A percentile compares a stretch with the other conserved stretches of the same genome.
These are phyloP conservation scores for Irpex sp. DNA, from an alignment of 1,284 basidiomycete genomes.

Conservation along the genomic window DNA sequence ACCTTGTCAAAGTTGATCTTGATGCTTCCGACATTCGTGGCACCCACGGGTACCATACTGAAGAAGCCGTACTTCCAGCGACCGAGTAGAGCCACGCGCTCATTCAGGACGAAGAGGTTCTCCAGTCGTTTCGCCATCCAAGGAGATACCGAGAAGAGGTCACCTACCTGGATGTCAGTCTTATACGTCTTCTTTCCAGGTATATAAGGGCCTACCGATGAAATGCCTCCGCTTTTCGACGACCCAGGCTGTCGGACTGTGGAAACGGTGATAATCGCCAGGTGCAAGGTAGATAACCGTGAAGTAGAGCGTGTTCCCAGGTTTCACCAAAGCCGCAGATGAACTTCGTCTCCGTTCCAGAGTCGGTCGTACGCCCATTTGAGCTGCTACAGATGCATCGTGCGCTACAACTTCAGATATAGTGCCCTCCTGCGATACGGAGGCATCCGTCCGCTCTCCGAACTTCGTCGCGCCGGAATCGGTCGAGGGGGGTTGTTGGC, in stretches of 20 bases:
- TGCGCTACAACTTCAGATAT: slow-evolving; percentile 56
- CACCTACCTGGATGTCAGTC: slow-evolving; percentile 44
- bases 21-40: slow-evolving; percentile 97
- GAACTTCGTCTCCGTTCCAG: slow-evolving; percentile 41
- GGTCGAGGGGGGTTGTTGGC: slow-evolving; percentile 15
- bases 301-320: slow-evolving; percentile 86
- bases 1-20: slow-evolving; percentile 95
- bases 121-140: slow-evolving; percentile 92
- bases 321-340: slow-evolving; percentile 43
- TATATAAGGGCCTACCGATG: slow-evolving; percentile 55
- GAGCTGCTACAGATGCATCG: slow-evolving; percentile 62
- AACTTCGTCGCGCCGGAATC: slow-evolving; percentile 38
- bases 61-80: slow-evolving; percentile 97
- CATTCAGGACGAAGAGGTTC: slow-evolving; percentile 96
- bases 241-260: slow-evolving; percentile 94
- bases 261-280: slow-evolving; percentile 98
- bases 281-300: slow-evolving; percentile 97
- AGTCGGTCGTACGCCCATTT: slow-evolving; percentile 56
- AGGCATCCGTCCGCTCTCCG: slow-evolving; percentile 62
- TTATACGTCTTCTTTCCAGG: background rate
- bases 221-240: slow-evolving; percentile 96
- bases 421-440: slow-evolving; percentile 52
- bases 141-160: slow-evolving; percentile 95
- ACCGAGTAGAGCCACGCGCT: slow-evolving; percentile 95
- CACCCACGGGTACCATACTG: slow-evolving; percentile 95